Conservation (phyloP, 2,329 filamentous ascomycete genomes). For the Trichothecium sympodiale region DNA sequence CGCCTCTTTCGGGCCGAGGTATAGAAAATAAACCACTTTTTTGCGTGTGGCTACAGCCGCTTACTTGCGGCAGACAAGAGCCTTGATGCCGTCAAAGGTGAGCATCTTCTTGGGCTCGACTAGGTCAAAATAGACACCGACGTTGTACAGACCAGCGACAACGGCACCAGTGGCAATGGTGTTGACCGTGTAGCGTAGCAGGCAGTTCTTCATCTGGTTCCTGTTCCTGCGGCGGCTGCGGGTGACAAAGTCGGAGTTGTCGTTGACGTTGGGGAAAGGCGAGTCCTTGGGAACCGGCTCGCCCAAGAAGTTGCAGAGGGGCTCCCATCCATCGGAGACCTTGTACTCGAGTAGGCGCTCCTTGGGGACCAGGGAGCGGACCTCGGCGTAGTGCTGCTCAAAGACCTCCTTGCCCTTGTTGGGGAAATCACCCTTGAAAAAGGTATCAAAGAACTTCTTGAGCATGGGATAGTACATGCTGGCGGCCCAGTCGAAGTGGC, state of each 20-base stretch:
- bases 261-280: conserved; percentile 24
- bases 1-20: no score
- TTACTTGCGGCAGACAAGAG: no score
- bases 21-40: no score
- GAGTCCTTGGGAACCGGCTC: conserved; percentile 19
- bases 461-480: conserved; percentile 61
- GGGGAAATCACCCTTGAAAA: conserved; percentile 58
- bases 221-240: conserved; percentile 20
- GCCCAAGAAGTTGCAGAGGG: conserved; percentile 14
- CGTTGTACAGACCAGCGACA: conserved; percentile 3
- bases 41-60: no score
- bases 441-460: conserved; percentile 56
- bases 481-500: conserved; percentile 46
- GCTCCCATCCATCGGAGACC: conserved; percentile 24
- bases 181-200: conserved; percentile 13
- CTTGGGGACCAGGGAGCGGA: conserved; percentile 18
- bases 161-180: background rate
- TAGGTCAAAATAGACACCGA: conserved; percentile 2
- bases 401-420: conserved; percentile 54
- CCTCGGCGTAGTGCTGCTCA: conserved; percentile 25
- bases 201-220: conserved; percentile 22
- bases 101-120: conserved; percentile 20
- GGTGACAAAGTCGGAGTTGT: conserved; percentile 22
- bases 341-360: conserved; percentile 22
- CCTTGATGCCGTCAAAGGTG: no score